phyloP scores from a whole-genome alignment of 768 basidiomycete species.

The Naematelia aurantialba region DNA sequence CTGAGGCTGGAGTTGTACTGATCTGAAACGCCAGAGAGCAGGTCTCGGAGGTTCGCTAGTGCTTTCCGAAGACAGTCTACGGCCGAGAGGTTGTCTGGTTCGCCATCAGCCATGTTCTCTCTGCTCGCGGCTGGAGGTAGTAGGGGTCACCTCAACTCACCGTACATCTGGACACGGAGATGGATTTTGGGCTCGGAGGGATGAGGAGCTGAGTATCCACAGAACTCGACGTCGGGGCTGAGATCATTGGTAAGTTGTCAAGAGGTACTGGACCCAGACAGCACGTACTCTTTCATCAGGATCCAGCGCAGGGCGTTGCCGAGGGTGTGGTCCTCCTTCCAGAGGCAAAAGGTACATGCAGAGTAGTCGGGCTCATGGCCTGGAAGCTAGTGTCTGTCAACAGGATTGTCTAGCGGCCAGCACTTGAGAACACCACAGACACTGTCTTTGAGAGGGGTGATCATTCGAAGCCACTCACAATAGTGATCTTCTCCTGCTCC shows the following conservation, averaged over 20 bases:
- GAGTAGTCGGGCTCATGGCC: constrained; percentile 77
- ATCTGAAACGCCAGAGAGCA: constrained; percentile 68
- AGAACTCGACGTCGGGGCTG: constrained; percentile 96
- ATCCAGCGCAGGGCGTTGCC: constrained; percentile 96
- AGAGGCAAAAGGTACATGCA: constrained; percentile 83
- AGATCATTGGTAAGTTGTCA: neutral
- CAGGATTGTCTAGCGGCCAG: neutral
- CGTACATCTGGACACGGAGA: constrained; percentile 98
- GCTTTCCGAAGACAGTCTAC: constrained; percentile 73
- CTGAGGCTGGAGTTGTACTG: constrained; percentile 57
- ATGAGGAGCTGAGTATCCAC: constrained; percentile 94
- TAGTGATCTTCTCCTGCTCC: constrained; percentile 43
- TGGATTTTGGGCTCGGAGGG: constrained; percentile 96
- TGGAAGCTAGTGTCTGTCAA: constrained; percentile 61
- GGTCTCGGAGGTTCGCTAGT: constrained; percentile 69
- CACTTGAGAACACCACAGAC: neutral
- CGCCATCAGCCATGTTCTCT: neutral
- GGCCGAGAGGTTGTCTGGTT: constrained; percentile 80
- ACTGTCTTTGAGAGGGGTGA: neutral
- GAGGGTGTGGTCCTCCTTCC: constrained; percentile 92
- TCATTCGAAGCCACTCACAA: constrained; percentile 30
- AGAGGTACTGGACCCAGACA: neutral
- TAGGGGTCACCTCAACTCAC: constrained; percentile 58
- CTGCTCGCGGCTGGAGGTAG: neutral
- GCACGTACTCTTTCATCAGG: constrained; percentile 93